Conservation (phyloP, 1,284 basidiomycete species). For the Anthracocystis panici-leucophaei region DNA sequence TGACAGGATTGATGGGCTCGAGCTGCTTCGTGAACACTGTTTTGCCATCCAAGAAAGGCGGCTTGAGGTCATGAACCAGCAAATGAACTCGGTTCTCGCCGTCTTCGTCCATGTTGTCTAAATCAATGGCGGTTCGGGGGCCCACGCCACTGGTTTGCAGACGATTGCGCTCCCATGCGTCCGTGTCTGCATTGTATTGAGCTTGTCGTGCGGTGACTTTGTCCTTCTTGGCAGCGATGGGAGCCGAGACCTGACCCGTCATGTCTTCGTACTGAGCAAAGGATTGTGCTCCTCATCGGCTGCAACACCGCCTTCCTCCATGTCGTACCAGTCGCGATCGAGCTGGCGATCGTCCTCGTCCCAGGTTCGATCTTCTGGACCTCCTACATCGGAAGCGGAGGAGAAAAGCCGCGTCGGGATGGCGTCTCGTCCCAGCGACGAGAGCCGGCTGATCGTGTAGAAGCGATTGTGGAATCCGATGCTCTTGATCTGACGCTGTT, state of each 20-base stretch:
- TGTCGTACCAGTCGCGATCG: constrained; percentile 66
- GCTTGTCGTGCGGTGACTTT: constrained; percentile 69
- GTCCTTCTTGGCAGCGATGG: constrained; percentile 47
- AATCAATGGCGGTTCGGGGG: constrained; percentile 81
- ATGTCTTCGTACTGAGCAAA: constrained; percentile 83
- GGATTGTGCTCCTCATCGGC: constrained; percentile 93
- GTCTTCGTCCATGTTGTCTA: constrained; percentile 81
- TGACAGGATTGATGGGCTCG: constrained; percentile 95
- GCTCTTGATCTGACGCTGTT: background rate
- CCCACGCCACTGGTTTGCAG: constrained; percentile 95
- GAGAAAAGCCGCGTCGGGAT: constrained; percentile 10
- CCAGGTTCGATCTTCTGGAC: constrained; percentile 55
- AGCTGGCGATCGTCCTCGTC: constrained; percentile 58
- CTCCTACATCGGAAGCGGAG: constrained; percentile 70
- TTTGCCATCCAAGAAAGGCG: constrained; percentile 95
- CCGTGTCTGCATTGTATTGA: constrained; percentile 86
- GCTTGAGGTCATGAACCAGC: constrained; percentile 95
- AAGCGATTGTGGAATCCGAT: constrained; percentile 9
- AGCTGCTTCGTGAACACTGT: constrained; percentile 96
- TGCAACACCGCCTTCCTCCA: constrained; percentile 69
- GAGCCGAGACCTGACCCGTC: constrained; percentile 71
- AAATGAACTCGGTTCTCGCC: constrained; percentile 97
- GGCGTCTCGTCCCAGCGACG: constrained; percentile 56
- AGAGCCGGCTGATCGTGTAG: constrained; percentile 32
- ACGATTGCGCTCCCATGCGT: constrained; percentile 97